Percentiles rank a stretch among this genome's conserved stretches.
Evolutionary conservation across 306 rosid genomes (phyloP).

Genomic region (Begonia masoniana): DNA sequence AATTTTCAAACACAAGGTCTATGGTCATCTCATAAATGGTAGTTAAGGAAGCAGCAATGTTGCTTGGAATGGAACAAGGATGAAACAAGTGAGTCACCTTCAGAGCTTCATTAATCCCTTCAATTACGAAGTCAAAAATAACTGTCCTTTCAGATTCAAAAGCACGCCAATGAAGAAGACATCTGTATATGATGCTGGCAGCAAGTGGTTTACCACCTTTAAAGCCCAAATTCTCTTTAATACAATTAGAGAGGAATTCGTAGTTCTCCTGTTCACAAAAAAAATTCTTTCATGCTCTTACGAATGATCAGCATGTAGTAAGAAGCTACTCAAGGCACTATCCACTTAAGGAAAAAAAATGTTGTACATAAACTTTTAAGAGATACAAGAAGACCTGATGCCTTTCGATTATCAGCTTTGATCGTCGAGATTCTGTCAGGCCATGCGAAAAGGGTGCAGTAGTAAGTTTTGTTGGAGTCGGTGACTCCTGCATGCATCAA

Average conservation of each 20-base stretch:
- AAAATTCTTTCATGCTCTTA: background rate
- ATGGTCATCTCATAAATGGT: too few relatives aligned
- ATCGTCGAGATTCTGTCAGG: slow-evolving; percentile 67
- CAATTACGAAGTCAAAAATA: slow-evolving; percentile 84
- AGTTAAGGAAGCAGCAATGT: too few relatives aligned
- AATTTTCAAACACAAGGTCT: too few relatives aligned
- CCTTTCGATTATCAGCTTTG: slow-evolving; percentile 62
- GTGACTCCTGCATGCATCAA: slow-evolving; percentile 75
- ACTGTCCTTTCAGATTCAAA: slow-evolving; percentile 93
- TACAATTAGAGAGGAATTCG: slow-evolving; percentile 75
- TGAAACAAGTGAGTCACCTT: slow-evolving; percentile 38
- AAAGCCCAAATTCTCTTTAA: slow-evolving; percentile 82
- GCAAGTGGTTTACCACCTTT: slow-evolving; percentile 78
- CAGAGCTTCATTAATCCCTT: slow-evolving; percentile 71
- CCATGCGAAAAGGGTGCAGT: slow-evolving; percentile 39
- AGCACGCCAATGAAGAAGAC: slow-evolving; percentile 98
- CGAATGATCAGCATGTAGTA: background rate
- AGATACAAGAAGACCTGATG: slow-evolving; percentile 48
- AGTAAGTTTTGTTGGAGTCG: slow-evolving; percentile 72
- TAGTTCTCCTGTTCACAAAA: slow-evolving; percentile 61
- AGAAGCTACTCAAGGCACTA: too few relatives aligned
- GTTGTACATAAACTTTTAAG: slow-evolving; percentile 2
- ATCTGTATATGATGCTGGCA: slow-evolving; percentile 72
- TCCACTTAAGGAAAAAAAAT: background rate
- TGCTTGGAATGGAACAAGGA: background rate